Evolutionary conservation across 345 rosid genomes (phyloP).

Genomic region (Arabis alpina): DNA sequence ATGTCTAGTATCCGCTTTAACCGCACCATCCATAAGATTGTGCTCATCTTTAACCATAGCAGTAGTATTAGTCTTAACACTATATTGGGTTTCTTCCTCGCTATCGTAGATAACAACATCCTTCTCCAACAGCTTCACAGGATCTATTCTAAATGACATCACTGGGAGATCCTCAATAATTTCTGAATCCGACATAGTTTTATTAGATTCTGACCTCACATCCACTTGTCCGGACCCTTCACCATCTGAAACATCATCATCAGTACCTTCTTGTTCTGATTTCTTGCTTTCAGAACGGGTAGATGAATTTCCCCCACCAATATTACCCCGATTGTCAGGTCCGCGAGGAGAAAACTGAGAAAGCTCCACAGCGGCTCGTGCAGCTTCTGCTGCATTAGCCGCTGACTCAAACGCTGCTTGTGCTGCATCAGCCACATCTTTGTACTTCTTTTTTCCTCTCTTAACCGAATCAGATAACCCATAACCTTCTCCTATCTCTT

Average conservation of each 20-base stretch:
- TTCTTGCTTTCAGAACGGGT: conserved; percentile 4
- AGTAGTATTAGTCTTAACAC: conserved; percentile 15
- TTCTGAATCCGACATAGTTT: conserved; percentile 49
- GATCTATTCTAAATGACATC: conserved; percentile 55
- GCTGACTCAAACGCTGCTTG: conserved; percentile 92
- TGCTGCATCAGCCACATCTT: conserved; percentile 92
- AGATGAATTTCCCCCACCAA: background rate
- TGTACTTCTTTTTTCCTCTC: conserved; percentile 58
- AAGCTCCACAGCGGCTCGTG: conserved; percentile 93
- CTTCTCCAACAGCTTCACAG: conserved; percentile 60
- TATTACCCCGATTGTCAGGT: conserved; percentile 39
- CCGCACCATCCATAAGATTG: conserved; percentile 8
- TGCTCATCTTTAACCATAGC: conserved; percentile 26
- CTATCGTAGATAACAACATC: conserved; percentile 62
- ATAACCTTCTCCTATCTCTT: conserved; percentile 28
- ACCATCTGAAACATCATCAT: conserved; percentile 22
- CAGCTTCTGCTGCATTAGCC: conserved; percentile 85
- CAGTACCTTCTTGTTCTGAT: conserved; percentile 28
- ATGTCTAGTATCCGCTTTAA: conserved; percentile 39
- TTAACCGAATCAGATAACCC: conserved; percentile 44
- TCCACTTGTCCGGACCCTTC: conserved; percentile 18
- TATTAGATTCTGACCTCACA: conserved; percentile 42
- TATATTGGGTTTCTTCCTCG: conserved; percentile 46
- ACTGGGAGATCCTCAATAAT: conserved; percentile 34
- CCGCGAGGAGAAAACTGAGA: conserved; percentile 61